Conservation (phyloP, 2,329 filamentous ascomycete genomes). For the Didymella arachidicola region DNA sequence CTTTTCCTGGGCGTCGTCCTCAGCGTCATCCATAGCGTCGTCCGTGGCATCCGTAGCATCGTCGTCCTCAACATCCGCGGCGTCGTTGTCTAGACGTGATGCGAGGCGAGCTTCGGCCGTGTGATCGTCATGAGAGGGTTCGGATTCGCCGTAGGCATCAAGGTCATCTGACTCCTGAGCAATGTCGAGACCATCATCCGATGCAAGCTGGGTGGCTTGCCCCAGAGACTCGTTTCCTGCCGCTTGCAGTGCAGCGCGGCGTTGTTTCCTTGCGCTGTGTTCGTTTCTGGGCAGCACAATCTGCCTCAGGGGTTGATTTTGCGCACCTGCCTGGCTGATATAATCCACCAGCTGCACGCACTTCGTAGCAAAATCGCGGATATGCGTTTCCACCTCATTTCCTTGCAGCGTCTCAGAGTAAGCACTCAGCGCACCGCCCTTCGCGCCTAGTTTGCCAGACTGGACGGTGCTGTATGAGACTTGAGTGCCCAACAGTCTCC, state of each 20-base stretch:
- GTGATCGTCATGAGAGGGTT: background rate
- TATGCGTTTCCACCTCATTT: conserved; percentile 4
- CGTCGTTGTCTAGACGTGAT: conserved; percentile 8
- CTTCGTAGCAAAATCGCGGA: conserved; percentile 29
- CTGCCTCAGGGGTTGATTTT: conserved; percentile 26
- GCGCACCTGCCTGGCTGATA: conserved; percentile 31
- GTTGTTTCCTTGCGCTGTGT: conserved; percentile 27
- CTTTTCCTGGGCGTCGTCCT: conserved; percentile 1
- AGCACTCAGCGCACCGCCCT: conserved; percentile 30
- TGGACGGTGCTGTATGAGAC: conserved; percentile 35
- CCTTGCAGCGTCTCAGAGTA: conserved; percentile 17
- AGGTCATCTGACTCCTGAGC: background rate
- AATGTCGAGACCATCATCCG: background rate
- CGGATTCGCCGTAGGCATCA: background rate
- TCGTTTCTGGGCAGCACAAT: conserved; percentile 21
- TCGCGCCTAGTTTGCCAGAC: conserved; percentile 40
- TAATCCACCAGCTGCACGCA: conserved; percentile 31
- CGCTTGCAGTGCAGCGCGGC: conserved; percentile 7
- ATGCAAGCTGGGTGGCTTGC: background rate
- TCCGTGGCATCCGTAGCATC: background rate
- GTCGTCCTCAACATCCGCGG: background rate
- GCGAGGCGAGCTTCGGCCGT: conserved; percentile 1
- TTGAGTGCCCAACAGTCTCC: conserved; percentile 20
- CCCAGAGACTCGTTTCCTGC: background rate
- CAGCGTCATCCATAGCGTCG: background rate